Evolutionary conservation across 495 filamentous ascomycete genomes (phyloP), one percentile per base, ranked within the genome.

Genomic region (Stereocaulon alpinum): DNA sequence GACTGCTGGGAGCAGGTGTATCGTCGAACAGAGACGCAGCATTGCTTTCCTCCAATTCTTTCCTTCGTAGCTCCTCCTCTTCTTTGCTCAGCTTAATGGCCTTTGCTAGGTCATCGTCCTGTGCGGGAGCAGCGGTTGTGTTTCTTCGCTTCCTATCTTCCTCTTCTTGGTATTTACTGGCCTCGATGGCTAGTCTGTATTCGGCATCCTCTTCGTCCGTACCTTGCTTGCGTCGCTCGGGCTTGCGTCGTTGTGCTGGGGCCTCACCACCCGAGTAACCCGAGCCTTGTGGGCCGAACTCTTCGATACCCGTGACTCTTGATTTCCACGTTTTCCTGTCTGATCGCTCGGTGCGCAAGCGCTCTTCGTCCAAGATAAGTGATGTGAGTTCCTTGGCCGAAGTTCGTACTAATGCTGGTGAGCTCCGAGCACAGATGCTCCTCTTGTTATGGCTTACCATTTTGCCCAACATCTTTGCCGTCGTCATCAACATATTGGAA

Each of bases 321-420:
- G 90, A 94, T 72, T 99, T 99, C 94, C 94, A 99, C 7, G 85
- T 82, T 69, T 89, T 96, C 43, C 94, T 84, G 67, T 96, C 92
- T 56, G 82, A 88, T 61, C 94, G 86, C 74, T 99, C 94, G 48
- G 81, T 84, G 59, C 94, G 89, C 66, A 99, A 69, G 64, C 94
- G 82, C 66, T 99, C 94, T 72, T 99, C 94, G 70, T 99, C 93
- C 64, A 93, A 73, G 63, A 99, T 84, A 58, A 99, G 76, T n/a
- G 91, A 81, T 0, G 92, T 96, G 47, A 99, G 81, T 75, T 99
- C 94, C 70, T 95, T 96, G 34, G 94, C 94, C 30, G 94, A 91
- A 65, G 95, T 84, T 54, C 94, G 88, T 41, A 99, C 94, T 99
- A 67, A 30, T 40, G 47, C 47, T 30, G 2, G 45, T 73, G 52